These are phyloP conservation scores for Medicago lupulina DNA, from an alignment of 306 rosid genomes.

Conservation along the genomic window DNA sequence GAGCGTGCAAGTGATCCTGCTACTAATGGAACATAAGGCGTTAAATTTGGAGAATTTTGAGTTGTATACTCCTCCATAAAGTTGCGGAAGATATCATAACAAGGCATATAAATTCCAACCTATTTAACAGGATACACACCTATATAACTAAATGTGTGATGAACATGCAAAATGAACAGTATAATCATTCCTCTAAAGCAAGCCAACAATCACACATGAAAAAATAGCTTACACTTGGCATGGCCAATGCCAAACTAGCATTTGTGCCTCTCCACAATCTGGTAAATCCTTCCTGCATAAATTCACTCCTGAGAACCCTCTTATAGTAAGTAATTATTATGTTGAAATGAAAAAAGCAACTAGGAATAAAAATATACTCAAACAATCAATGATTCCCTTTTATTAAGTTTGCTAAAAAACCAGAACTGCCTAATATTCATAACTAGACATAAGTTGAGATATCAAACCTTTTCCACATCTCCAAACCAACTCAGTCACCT, in stretches of 20 bases:
- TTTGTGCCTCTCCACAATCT: constrained; percentile 94
- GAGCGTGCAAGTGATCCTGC: constrained; percentile 95
- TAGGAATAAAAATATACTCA: constrained; percentile 1
- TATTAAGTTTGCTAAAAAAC: not conserved
- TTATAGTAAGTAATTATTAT: constrained; percentile 36
- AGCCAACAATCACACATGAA: constrained; percentile 27
- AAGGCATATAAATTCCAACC: constrained; percentile 99
- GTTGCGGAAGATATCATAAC: constrained; percentile 86
- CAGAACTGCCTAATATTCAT: not conserved
- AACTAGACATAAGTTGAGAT: not conserved
- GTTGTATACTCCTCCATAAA: constrained; percentile 70
- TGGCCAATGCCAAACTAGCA: constrained; percentile 93
- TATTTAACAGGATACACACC: constrained; percentile 43
- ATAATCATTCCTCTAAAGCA: constrained; percentile 1
- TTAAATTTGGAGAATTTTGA: constrained; percentile 68
- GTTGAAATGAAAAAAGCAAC: not conserved
- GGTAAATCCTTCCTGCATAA: constrained; percentile 89
- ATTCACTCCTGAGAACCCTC: constrained; percentile 52
- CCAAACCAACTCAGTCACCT: constrained; percentile 1
- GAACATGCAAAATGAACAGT: constrained; percentile 14
- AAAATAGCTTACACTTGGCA: constrained; percentile 81
- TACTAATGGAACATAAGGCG: constrained; percentile 87
- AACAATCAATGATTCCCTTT: constrained; percentile 18
- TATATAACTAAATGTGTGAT: constrained; percentile 30
- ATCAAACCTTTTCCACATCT: not conserved